Evolutionary conservation across 805 yeast species (phyloP).

Genomic region (Wickerhamiella allomyrinae): DNA sequence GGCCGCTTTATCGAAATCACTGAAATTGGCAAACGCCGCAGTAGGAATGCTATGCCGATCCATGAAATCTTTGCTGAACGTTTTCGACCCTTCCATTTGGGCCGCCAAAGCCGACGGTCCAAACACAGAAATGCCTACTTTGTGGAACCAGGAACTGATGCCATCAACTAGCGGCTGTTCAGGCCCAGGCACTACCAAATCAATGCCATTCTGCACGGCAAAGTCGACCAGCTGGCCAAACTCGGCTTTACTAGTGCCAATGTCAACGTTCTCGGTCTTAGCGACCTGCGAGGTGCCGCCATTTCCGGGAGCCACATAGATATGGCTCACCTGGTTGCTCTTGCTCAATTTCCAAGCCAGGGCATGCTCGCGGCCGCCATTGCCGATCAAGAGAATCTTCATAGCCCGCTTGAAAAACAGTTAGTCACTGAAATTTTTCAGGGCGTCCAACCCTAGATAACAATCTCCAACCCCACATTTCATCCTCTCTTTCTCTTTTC

Average conservation of each 20-base stretch:
- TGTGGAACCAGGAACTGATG: constrained; percentile 52
- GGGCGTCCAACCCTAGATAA: not conserved
- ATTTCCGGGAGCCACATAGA: constrained; percentile 93
- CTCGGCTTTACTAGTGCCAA: constrained; percentile 50
- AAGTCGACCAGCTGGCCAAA: constrained; percentile 59
- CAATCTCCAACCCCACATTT: not conserved
- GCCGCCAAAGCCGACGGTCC: constrained; percentile 94
- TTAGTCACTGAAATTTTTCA: not conserved
- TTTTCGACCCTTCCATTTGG: constrained; percentile 89
- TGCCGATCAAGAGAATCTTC: constrained; percentile 78
- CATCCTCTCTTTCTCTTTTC: not conserved
- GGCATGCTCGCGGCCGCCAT: constrained; percentile 99
- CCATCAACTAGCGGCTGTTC: constrained; percentile 98
- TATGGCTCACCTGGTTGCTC: constrained; percentile 52
- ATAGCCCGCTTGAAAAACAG: constrained; percentile 13
- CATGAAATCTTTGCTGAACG: constrained; percentile 90
- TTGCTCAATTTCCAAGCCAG: constrained; percentile 81
- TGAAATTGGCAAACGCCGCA: constrained; percentile 77
- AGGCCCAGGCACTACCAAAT: constrained; percentile 92
- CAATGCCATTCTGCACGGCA: constrained; percentile 51
- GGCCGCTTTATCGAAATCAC: constrained; percentile 59
- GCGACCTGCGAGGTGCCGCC: constrained; percentile 54
- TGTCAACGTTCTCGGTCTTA: constrained; percentile 57
- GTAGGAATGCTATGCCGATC: constrained; percentile 85
- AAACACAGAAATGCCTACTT: constrained; percentile 86